Evolutionary conservation across 495 filamentous ascomycete species (phyloP).

Genomic region (Chlorociboria aeruginascens): DNA sequence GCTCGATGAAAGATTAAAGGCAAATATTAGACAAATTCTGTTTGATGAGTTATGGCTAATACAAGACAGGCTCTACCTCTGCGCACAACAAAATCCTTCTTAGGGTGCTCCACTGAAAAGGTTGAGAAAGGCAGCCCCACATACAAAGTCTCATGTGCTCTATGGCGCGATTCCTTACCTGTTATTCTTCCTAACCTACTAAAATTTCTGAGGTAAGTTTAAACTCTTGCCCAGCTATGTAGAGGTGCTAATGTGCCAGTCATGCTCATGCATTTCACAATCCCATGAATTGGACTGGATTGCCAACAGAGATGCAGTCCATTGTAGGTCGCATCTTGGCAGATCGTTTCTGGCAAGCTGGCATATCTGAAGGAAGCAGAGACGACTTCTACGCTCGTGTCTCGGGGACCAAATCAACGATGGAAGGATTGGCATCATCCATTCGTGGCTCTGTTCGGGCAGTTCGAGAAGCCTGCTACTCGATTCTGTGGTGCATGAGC

Average conservation of each 20-base stretch:
- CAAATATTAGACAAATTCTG: conserved; percentile 17
- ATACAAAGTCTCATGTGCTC: conserved; percentile 54
- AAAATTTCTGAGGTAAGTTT: conserved; percentile 64
- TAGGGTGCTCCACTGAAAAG: conserved; percentile 84
- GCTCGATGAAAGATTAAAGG: conserved; percentile 61
- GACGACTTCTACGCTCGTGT: conserved; percentile 95
- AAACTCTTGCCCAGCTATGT: not conserved
- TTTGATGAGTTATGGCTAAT: conserved; percentile 4
- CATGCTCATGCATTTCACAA: conserved; percentile 93
- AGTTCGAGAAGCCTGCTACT: conserved; percentile 85
- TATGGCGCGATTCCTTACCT: conserved; percentile 79
- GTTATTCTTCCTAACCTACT: conserved; percentile 77
- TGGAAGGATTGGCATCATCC: conserved; percentile 89
- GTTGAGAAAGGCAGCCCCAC: conserved; percentile 54
- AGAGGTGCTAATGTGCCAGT: conserved; percentile 29
- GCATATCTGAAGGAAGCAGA: conserved; percentile 86
- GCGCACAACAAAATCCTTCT: conserved; percentile 75
- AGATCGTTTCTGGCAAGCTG: conserved; percentile 97
- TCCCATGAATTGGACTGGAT: conserved; percentile 63
- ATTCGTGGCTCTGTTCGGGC: conserved; percentile 79
- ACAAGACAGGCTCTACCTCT: conserved; percentile 55
- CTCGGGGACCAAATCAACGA: conserved; percentile 69
- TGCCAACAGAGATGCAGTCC: conserved; percentile 65
- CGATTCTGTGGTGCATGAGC: conserved; percentile 88
- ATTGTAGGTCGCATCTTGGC: conserved; percentile 77